Conservation (phyloP, 2,329 filamentous ascomycete species). For the Hysterium pulicare region DNA sequence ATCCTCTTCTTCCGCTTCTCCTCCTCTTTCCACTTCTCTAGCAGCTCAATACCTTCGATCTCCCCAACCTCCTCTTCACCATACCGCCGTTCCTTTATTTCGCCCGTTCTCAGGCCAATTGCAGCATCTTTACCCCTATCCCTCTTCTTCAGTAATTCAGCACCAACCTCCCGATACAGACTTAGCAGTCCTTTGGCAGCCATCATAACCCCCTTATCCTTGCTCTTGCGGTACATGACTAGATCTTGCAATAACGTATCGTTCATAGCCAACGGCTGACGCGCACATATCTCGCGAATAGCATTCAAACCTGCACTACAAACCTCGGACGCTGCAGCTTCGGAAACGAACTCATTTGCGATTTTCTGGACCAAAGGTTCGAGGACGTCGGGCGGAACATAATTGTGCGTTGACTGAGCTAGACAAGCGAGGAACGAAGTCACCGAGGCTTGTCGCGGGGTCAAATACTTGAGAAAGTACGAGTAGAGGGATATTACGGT, state of each 20-base stretch:
- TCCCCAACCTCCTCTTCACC: constrained; percentile 79
- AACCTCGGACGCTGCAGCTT: constrained; percentile 87
- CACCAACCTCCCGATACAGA: constrained; percentile 85
- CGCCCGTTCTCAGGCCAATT: constrained; percentile 73
- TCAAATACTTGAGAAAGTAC: constrained; percentile 89
- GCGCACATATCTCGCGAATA: constrained; percentile 87
- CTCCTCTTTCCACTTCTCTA: constrained; percentile 92
- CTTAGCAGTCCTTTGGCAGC: constrained; percentile 88
- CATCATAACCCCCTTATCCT: constrained; percentile 99
- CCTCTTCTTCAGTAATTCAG: constrained; percentile 82
- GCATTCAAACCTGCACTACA: constrained; percentile 89
- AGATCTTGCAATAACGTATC: constrained; percentile 94
- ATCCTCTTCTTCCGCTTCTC: constrained; percentile 71
- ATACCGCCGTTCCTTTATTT: constrained; percentile 72
- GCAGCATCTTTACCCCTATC: constrained; percentile 90
- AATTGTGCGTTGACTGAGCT: constrained; percentile 84
- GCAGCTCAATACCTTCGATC: constrained; percentile 87
- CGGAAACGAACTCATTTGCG: constrained; percentile 96
- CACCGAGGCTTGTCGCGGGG: constrained; percentile 81
- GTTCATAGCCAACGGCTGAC: constrained; percentile 93
- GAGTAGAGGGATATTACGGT: constrained; percentile 89
- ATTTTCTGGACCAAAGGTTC: constrained; percentile 93
- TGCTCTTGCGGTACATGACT: constrained; percentile 93
- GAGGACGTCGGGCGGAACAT: constrained; percentile 88
- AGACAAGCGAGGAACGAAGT: constrained; percentile 91